Evolutionary conservation across 345 rosid genomes (phyloP), one percentile per base, ranked within the genome.

Genomic region (Trapa incisa): DNA sequence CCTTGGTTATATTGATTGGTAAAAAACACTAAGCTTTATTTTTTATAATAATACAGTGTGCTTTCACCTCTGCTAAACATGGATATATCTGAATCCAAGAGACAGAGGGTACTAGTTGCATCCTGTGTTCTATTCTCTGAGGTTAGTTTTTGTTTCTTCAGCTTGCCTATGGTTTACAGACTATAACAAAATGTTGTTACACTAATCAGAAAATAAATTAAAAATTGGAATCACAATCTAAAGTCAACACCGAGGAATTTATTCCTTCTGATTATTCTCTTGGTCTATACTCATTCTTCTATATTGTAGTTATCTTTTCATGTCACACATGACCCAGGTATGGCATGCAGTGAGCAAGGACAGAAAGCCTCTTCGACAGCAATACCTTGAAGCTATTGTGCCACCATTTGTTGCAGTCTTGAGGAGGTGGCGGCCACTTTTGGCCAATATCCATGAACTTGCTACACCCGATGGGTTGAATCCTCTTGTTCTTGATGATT

Each of bases 361-460:
- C 69, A 76, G 87, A 82, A 84, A 80, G 77, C 83, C 93, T 73
- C 88, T 95, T 70, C 90, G 99, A 61, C 87, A 86, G 78, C 96
- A 84, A 75, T 95, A 91, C 79, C 88, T 91, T 73, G 96, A 95
- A 78, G 89, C 89, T 61, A 89, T 95, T 71, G 69, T 95, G 74
- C 99, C 99, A 41, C 99, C 97, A 67, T 91, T 91, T 85, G 87
- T 95, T 76, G 97, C 99, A 70, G 88, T 91, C 32, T 80, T 95
- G 77, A 84, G 99, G 78, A 87, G 97, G 80, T 95, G 99, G 99
- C 81, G 97, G 67, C 99, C 97, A 16, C 88, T 89, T 81, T 80
- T 95, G 72, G 96, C 99, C 61, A 92, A 92, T 70, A 91, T 91
- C 82, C 96, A 87, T 84, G 99, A 95, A 80, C 97, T 95, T 79